These are phyloP conservation scores for Glycyrrhiza uralensis DNA, from an alignment of 306 rosid genomes.

Conservation along the genomic window DNA sequence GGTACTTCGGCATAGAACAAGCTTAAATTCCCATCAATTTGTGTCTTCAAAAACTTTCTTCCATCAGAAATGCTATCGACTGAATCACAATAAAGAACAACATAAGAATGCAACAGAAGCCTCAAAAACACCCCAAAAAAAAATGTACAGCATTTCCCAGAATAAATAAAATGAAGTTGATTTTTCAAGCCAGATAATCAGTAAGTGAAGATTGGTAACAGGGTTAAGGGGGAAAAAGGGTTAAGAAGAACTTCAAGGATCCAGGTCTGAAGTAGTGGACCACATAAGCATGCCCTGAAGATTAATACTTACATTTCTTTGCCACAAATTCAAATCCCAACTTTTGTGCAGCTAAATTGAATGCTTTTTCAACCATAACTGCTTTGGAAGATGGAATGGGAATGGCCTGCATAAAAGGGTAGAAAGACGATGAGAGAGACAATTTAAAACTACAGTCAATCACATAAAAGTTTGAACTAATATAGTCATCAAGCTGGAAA, in stretches of 20 bases:
- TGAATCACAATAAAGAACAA: conserved; percentile 38
- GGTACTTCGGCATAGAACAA: conserved; percentile 84
- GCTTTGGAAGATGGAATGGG: conserved; percentile 83
- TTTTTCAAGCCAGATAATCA: conserved; percentile 21
- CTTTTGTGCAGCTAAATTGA: conserved; percentile 87
- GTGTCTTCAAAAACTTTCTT: conserved; percentile 65
- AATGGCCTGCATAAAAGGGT: conserved; percentile 58
- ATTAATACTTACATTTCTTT: conserved; percentile 50
- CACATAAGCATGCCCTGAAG: conserved; percentile 14
- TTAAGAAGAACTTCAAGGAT: conserved; percentile 11
- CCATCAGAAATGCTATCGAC: conserved; percentile 64
- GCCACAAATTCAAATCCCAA: conserved; percentile 62
- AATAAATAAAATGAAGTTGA: not conserved
- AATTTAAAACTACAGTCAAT: not conserved
- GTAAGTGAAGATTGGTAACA: conserved; percentile 14
- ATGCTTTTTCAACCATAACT: conserved; percentile 53
- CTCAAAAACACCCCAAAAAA: not conserved
- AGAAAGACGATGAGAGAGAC: conserved; percentile 9
- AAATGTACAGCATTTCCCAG: not conserved
- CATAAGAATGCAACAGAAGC: conserved; percentile 28
- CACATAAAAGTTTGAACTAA: conserved; percentile 7
- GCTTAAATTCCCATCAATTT: conserved; percentile 60
- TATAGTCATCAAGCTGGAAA: not conserved
- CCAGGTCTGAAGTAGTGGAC: not conserved
- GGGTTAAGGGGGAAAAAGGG: not conserved